These are phyloP conservation scores for Teratosphaeria viscida DNA, from an alignment of 2,329 filamentous ascomycete genomes.

Conservation along the genomic window DNA sequence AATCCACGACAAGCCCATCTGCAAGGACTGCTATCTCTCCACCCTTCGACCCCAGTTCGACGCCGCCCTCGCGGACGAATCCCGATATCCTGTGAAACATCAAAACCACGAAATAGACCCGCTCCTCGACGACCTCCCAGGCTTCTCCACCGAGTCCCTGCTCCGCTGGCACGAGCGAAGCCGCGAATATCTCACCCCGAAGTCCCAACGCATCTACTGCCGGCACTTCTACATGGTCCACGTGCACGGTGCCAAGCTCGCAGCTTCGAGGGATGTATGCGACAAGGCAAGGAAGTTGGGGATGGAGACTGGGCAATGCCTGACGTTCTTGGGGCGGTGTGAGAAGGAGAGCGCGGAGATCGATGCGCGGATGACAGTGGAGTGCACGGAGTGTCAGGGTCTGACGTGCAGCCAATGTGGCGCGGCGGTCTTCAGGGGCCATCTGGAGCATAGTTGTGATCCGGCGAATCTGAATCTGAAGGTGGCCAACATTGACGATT, in stretches of 20 bases:
- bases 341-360: background rate
- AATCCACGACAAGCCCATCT: background rate
- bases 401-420: background rate
- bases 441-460: background rate
- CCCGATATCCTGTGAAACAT: background rate
- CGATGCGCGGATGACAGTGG: background rate
- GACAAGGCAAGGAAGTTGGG: background rate
- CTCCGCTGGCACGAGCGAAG: background rate
- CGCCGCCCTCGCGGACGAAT: background rate
- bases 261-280: background rate
- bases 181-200: background rate
- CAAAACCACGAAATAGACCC: background rate
- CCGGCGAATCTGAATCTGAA: background rate
- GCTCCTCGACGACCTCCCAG: background rate
- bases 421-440: background rate
- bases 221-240: background rate
- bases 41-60: background rate
- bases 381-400: background rate
- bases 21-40: background rate
- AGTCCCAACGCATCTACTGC: background rate
- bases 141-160: background rate
- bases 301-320: background rate
- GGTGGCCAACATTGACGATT: background rate
- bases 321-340: background rate
- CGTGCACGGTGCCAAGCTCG: background rate